These are phyloP conservation scores for Lactarius hatsudake DNA, from an alignment of 768 basidiomycete genomes.

Conservation along the genomic window DNA sequence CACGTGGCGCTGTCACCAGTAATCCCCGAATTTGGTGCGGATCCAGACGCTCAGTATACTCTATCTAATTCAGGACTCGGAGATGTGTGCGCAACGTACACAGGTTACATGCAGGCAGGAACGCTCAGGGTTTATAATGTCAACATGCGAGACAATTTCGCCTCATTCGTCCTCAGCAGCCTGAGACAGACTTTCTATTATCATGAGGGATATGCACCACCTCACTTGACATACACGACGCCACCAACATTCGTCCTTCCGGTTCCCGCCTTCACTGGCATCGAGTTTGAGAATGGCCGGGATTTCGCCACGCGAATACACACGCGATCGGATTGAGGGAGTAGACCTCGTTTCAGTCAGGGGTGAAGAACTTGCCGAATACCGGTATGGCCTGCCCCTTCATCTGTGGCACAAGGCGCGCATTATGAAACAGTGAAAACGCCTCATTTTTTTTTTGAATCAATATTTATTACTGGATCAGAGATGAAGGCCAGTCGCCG, in stretches of 20 bases:
- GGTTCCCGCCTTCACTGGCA: too few relatives aligned
- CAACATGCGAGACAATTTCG: not conserved
- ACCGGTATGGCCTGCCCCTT: not conserved
- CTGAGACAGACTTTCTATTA: too few relatives aligned
- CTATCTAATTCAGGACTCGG: not conserved
- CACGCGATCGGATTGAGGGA: too few relatives aligned
- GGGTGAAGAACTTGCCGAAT: not conserved
- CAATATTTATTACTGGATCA: too few relatives aligned
- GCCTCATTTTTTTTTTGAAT: not conserved
- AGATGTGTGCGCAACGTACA: not conserved
- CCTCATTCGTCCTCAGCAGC: not conserved
- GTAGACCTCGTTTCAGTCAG: too few relatives aligned
- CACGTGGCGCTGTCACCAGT: not conserved
- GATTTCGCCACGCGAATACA: too few relatives aligned
- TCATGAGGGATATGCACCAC: too few relatives aligned
- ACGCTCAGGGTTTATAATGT: not conserved
- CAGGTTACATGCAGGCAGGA: not conserved
- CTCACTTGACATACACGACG: too few relatives aligned
- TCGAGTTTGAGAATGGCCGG: too few relatives aligned
- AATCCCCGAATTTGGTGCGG: not conserved
- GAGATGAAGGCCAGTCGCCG: too few relatives aligned
- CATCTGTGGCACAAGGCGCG: not conserved
- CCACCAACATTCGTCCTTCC: too few relatives aligned
- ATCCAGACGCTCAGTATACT: not conserved
- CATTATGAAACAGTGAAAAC: not conserved